phyloP scores from a whole-genome alignment of 768 basidiomycete species.

The Amanita thiersii region DNA sequence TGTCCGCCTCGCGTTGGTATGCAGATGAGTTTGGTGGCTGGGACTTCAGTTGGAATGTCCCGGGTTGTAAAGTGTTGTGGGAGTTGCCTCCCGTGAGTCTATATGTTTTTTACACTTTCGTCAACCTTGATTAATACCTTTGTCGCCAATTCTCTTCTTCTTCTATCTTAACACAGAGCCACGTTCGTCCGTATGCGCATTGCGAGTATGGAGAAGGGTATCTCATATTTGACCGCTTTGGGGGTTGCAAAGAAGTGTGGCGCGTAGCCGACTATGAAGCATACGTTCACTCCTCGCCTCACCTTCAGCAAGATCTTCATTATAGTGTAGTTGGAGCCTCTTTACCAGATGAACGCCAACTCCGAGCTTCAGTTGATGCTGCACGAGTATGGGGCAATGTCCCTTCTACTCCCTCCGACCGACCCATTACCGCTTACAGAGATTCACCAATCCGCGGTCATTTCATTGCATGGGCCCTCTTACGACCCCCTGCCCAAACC shows the following conservation, averaged over 20 bases:
- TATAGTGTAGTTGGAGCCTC: constrained; percentile 7
- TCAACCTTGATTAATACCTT: neutral
- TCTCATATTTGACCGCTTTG: constrained; percentile 57
- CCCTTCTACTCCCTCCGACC: constrained; percentile 2
- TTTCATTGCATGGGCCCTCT: constrained; percentile 56
- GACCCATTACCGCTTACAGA: neutral
- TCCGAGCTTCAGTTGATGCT: constrained; percentile 9
- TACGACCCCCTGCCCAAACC: constrained; percentile 35
- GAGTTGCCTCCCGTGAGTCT: constrained; percentile 41
- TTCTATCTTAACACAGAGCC: constrained; percentile 20
- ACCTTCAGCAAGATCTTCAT: constrained; percentile 5
- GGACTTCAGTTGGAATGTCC: constrained; percentile 14
- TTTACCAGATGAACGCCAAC: constrained; percentile 1
- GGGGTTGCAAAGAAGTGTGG: constrained; percentile 66
- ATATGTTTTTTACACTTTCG: neutral
- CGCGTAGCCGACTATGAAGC: constrained; percentile 29
- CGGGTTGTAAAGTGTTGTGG: constrained; percentile 40
- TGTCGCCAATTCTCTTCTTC: neutral
- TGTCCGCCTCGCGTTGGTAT: constrained; percentile 20
- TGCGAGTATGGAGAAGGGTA: constrained; percentile 69
- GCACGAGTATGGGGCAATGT: neutral
- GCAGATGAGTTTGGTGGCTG: constrained; percentile 8
- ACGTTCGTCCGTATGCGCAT: constrained; percentile 54
- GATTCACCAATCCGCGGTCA: constrained; percentile 31
- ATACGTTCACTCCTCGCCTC: constrained; percentile 1